Evolutionary conservation across 2,329 filamentous ascomycete species (phyloP).

Genomic region (Ceratocystis cubensis): DNA sequence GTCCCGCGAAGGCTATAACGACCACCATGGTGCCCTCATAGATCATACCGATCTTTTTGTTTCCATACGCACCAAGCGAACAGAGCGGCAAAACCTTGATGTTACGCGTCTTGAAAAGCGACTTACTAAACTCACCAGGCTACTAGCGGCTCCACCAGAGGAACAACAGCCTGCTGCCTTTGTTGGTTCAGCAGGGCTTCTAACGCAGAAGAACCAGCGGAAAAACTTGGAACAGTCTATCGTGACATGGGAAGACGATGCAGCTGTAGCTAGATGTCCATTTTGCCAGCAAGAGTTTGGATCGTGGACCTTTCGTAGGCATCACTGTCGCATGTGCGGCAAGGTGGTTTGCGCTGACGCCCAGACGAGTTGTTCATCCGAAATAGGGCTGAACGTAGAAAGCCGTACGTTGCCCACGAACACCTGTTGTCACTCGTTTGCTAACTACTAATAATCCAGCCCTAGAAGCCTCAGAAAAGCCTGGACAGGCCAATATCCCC

Average conservation of each 20-base stretch:
- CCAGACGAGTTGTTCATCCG: constrained; percentile 69
- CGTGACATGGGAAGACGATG: constrained; percentile 90
- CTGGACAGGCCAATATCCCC: constrained; percentile 39
- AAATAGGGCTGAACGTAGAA: constrained; percentile 68
- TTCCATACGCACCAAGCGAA: constrained; percentile 57
- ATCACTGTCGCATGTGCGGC: constrained; percentile 90
- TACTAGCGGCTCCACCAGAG: constrained; percentile 63
- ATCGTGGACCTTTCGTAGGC: constrained; percentile 79
- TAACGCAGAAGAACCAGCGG: constrained; percentile 59
- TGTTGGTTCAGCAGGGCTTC: constrained; percentile 43
- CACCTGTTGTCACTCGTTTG: not conserved
- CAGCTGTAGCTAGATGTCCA: constrained; percentile 65
- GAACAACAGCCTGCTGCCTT: constrained; percentile 40
- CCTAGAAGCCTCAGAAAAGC: constrained; percentile 33
- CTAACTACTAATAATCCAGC: constrained; percentile 16
- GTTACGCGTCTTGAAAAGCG: constrained; percentile 83
- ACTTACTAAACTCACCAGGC: constrained; percentile 73
- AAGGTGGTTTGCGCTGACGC: constrained; percentile 84
- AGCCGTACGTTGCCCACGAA: constrained; percentile 29
- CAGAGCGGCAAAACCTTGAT: constrained; percentile 79
- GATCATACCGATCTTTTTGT: constrained; percentile 64
- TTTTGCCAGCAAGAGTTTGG: constrained; percentile 96
- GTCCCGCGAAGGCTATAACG: constrained; percentile 88
- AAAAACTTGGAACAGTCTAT: constrained; percentile 82
- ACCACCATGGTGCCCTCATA: constrained; percentile 58